Evolutionary conservation across 2,329 filamentous ascomycete genomes (phyloP).

Genomic region (Parafenestella ontariensis): DNA sequence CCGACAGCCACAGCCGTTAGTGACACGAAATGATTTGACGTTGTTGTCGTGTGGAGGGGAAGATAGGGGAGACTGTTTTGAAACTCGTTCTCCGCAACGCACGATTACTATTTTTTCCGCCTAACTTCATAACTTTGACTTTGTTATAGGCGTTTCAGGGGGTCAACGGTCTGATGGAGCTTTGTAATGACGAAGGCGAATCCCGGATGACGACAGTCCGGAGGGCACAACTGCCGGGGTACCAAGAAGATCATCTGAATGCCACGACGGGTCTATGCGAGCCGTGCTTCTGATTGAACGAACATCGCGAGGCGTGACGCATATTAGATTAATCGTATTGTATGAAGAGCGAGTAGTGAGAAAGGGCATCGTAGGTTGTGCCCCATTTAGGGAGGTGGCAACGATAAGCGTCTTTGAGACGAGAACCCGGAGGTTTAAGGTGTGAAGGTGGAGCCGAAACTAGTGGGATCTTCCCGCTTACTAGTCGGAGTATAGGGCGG

Average conservation of each 20-base stretch:
- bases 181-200: not conserved
- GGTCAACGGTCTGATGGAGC: not conserved
- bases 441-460: conserved; percentile 1
- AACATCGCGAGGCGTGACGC: not conserved
- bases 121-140: not conserved
- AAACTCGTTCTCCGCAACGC: not conserved
- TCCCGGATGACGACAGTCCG: not conserved
- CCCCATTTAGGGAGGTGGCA: conserved; percentile 31
- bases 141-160: not conserved
- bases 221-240: not conserved
- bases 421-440: not conserved
- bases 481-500: not conserved
- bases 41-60: not conserved
- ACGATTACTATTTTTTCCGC: not conserved
- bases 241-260: not conserved
- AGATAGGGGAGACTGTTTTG: conserved; percentile 4
- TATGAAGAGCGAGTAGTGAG: not conserved
- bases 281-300: not conserved
- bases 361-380: conserved; percentile 1
- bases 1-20: conserved; percentile 29
- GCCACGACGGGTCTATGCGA: not conserved
- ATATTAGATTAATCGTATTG: not conserved
- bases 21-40: not conserved
- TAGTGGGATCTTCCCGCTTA: conserved; percentile 10
- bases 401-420: conserved; percentile 5